Conservation (phyloP, 208 protist genomes). For the Acanthamoeba polyphaga region DNA sequence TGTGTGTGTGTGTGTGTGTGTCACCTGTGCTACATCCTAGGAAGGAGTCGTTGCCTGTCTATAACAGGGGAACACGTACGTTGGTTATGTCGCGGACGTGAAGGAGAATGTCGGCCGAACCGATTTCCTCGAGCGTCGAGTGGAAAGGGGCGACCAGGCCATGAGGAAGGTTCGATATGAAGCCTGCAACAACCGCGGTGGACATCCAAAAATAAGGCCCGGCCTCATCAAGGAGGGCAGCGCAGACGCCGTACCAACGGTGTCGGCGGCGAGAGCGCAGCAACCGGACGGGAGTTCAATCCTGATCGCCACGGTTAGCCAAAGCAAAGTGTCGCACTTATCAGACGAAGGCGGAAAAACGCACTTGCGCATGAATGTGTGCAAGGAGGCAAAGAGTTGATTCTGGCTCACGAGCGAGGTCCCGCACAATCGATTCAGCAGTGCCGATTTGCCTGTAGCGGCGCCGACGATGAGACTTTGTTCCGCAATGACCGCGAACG, state of each 20-base stretch:
- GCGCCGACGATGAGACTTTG: background rate
- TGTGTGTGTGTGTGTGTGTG: background rate
- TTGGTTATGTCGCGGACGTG: conserved; percentile 69
- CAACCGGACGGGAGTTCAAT: conserved; percentile 17
- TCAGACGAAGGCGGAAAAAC: background rate
- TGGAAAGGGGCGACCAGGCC: conserved; percentile 48
- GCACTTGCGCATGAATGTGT: conserved; percentile 56
- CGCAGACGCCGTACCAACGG: background rate
- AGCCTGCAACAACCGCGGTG: background rate
- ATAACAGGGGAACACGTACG: background rate
- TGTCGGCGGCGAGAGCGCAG: conserved; percentile 37
- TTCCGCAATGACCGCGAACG: too few species aligned
- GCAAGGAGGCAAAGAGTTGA: conserved; percentile 45
- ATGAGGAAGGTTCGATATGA: conserved; percentile 54
- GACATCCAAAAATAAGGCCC: background rate
- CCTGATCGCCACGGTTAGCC: background rate
- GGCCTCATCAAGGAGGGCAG: background rate
- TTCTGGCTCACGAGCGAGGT: conserved; percentile 56
- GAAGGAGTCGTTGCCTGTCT: background rate
- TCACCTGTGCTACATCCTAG: background rate
- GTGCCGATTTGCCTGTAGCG: conserved; percentile 47
- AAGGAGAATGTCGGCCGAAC: conserved; percentile 26
- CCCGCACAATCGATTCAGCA: conserved; percentile 37
- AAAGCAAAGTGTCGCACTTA: background rate
- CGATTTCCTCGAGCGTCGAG: conserved; percentile 43